Percentiles rank a stretch among this genome's conserved stretches.
Conservation (phyloP, 306 rosid genomes). For the Dicorynia guianensis region DNA sequence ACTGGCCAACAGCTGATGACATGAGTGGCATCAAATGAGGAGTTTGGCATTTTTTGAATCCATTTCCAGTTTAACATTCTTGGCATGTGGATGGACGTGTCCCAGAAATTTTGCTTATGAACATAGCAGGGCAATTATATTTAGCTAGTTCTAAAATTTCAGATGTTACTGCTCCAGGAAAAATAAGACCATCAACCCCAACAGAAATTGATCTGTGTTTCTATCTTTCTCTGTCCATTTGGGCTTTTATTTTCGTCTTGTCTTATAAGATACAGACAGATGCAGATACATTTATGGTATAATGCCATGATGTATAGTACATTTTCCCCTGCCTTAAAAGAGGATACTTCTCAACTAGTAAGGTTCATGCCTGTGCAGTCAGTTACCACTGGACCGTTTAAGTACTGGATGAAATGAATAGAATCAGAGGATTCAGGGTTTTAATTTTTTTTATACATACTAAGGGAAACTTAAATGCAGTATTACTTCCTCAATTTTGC, state of each 20-base stretch:
- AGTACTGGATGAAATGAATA: neutral
- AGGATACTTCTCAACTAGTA: neutral
- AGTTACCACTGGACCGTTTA: neutral
- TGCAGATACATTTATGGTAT: too few relatives aligned
- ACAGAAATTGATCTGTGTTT: neutral
- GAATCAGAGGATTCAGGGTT: slow-evolving; percentile 13
- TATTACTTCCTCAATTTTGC: neutral
- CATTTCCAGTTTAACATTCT: neutral
- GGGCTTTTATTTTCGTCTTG: too few relatives aligned
- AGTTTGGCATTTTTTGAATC: neutral
- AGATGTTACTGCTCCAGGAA: neutral
- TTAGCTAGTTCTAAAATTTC: neutral
- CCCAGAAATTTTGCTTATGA: neutral
- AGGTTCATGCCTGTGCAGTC: slow-evolving; percentile 2
- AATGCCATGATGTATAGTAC: too few relatives aligned
- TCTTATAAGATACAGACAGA: too few relatives aligned
- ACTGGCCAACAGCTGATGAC: neutral
- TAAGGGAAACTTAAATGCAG: neutral
- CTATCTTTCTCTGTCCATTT: too few relatives aligned
- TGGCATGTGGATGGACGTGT: neutral
- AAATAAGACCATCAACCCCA: neutral
- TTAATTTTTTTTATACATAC: neutral
- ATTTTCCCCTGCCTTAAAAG: too few relatives aligned
- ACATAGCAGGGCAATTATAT: neutral
- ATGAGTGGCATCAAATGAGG: neutral